Base-by-base conservation (phyloP, 2,329 filamentous ascomycete species). In the Thielaviopsis punctulata region DNA sequence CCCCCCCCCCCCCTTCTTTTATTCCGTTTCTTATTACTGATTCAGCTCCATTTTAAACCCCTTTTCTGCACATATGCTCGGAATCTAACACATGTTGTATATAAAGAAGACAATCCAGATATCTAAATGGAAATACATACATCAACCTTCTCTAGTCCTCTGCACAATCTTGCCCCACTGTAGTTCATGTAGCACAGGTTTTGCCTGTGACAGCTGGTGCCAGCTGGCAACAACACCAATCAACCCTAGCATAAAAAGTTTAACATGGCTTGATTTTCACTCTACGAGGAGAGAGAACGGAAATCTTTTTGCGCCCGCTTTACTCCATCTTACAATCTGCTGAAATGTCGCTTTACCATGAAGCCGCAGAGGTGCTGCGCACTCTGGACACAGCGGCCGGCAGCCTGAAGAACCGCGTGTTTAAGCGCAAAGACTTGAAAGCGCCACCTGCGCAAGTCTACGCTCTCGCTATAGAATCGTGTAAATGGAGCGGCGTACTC, bases 321-420 rank as follows among this genome's bases (percentile, higher is more conserved):
- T 4, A 44, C 48, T 5, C 22, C 36, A 12, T 15, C n/a, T 15
- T 15, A 44, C 13, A n/a, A 24, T 5, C 25, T 5, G 8, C 15
- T n/a, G 4, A 22, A 21, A 96, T 96, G 90, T 94, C 89, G 47
- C 82, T 98, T 53, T 98, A 98, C 65, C 84, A 94, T 64, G 92
- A 96, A 69, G 84, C 89, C 6, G 87, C 84, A 3, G 74, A 80
- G 13, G 71, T 95, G 33, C 69, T 98, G 52, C 75, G 76, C 3
- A 52, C 49, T 2, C 49, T 55, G 3, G 75, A 73, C 6, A 68
- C 79, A 2, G 75, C 77, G n/a, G 82, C 83, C n/a, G 87, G 86
- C 18, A 95, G 86, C 23, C 74, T 96, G 57, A 95, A 93, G 66
- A 86, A 87, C 7, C 75, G 86, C 33, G 79, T 96, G 45, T 96